Percentiles rank a stretch among this genome's conserved stretches.
These are phyloP conservation scores for Darksidea phi DNA, from an alignment of 495 filamentous ascomycete species.

Conservation along the genomic window DNA sequence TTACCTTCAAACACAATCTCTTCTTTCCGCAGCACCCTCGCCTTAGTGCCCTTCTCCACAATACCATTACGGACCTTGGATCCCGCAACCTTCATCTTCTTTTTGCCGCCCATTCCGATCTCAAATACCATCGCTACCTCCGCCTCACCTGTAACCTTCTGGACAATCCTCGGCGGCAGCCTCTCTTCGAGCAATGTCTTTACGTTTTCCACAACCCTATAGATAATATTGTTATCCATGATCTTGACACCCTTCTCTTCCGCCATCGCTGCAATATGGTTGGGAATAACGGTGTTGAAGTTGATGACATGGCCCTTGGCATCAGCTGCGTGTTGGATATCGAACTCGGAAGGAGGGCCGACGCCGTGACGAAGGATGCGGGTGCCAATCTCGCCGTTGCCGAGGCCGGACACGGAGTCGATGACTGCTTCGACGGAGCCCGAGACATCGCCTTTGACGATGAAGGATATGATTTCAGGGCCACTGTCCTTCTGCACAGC, in stretches of 20 bases:
- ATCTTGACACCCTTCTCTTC: slow-evolving; percentile 68
- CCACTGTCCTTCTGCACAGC: slow-evolving; percentile 43
- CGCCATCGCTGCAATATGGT: slow-evolving; percentile 66
- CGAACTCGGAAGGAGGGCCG: slow-evolving; percentile 78
- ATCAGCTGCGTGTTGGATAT: slow-evolving; percentile 80
- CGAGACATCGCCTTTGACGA: slow-evolving; percentile 89
- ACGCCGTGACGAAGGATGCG: slow-evolving; percentile 74
- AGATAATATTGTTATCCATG: slow-evolving; percentile 88
- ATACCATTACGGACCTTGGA: slow-evolving; percentile 83
- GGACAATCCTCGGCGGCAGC: slow-evolving; percentile 62
- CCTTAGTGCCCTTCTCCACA: slow-evolving; percentile 59
- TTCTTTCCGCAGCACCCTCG: slow-evolving; percentile 68
- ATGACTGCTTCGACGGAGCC: slow-evolving; percentile 90
- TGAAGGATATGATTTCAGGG: slow-evolving; percentile 69
- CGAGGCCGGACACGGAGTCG: slow-evolving; percentile 68
- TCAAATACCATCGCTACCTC: slow-evolving; percentile 80
- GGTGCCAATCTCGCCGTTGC: slow-evolving; percentile 77
- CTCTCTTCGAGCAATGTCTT: slow-evolving; percentile 64
- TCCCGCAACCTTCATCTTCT: slow-evolving; percentile 74
- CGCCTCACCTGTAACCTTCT: slow-evolving; percentile 79
- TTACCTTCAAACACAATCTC: slow-evolving; percentile 77
- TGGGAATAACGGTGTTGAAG: slow-evolving; percentile 77
- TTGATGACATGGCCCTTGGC: slow-evolving; percentile 72
- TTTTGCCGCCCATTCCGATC: slow-evolving; percentile 71
- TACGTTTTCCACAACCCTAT: slow-evolving; percentile 82